phyloP scores from a whole-genome alignment of 1,139 yeast species.

The Wickerhamomyces sp. region DNA sequence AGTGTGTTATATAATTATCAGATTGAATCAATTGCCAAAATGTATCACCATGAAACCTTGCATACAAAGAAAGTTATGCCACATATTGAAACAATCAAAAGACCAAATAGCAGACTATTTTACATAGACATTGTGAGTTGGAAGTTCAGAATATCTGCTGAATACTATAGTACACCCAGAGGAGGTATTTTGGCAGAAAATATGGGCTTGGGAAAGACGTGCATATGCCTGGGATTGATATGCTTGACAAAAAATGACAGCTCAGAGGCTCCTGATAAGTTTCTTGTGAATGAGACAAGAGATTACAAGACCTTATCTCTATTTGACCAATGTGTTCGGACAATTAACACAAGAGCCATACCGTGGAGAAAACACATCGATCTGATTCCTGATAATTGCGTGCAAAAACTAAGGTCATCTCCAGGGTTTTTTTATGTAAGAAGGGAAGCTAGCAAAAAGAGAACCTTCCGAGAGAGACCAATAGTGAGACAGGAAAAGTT shows the following conservation, averaged over 20 bases:
- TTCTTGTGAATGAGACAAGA: constrained; percentile 2
- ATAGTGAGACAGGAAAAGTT: constrained; percentile 26
- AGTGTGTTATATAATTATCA: constrained; percentile 55
- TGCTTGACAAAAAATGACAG: constrained; percentile 50
- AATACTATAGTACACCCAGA: constrained; percentile 40
- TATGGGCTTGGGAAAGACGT: constrained; percentile 74
- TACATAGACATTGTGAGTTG: constrained; percentile 33
- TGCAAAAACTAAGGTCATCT: constrained; percentile 28
- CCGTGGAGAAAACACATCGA: constrained; percentile 50
- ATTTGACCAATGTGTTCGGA: constrained; percentile 37
- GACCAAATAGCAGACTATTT: constrained; percentile 4
- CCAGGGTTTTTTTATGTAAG: constrained; percentile 43
- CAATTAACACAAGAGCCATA: constrained; percentile 42
- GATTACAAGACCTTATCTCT: constrained; percentile 26
- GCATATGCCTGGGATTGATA: constrained; percentile 58
- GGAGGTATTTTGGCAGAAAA: constrained; percentile 74
- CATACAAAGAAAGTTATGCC: constrained; percentile 38
- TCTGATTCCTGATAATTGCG: constrained; percentile 41
- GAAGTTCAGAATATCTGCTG: constrained; percentile 33
- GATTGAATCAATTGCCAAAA: constrained; percentile 49
- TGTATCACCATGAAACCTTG: constrained; percentile 48
- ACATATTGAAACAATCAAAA: constrained; percentile 30
- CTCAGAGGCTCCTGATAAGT: constrained; percentile 38
- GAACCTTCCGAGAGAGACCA: constrained; percentile 14
- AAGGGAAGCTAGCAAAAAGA: constrained; percentile 20